Base-by-base conservation (phyloP, 208 protist species). In the Wallacemonas sp. region DNA sequence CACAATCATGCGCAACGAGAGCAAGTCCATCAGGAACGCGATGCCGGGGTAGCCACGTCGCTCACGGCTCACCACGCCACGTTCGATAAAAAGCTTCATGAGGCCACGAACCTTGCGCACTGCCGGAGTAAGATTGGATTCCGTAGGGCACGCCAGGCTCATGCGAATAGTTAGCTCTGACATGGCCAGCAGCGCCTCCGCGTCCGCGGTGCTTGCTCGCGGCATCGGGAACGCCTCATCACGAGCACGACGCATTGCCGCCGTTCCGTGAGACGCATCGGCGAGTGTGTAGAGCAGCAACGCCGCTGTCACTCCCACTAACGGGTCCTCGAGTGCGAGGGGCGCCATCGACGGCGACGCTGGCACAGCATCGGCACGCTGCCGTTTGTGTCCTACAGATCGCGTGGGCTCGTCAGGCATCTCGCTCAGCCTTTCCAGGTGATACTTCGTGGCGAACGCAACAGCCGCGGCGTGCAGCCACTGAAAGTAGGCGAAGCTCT, bases 1-100 rank as follows among this genome's bases (percentile, higher is more conserved):
- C 13, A 73, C 29, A 30, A 90, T 63, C 27, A 76, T 87, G 38
- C 77, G 65, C 30, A 82, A 66, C 17, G 80, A 84, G 45, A 80
- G 74, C n/a, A 90, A 44, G 41, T 90, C 83, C 61, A 83, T 78
- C 26, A 90, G 63, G 42, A 90, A 50, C 36, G 77, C 76, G 9
- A 90, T 33, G 34, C 55, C 46, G 3, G 83, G 80, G 44, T 73
- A 90, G 42, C 70, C 64, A 41, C 71, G 70, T 1, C 58, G n/a
- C 9, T 34, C 33, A 34, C 44, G 55, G 12, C 55, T 41, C 26
- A 90, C 53, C 0, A 87, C 22, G 26, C 66, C 69, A n/a, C 59
- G 67, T 8, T 70, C 71, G 15, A 72, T 67, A 26, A 89, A 59
- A 2, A 69, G 54, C 46, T 66, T 68, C 21, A 78, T 34, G 19